phyloP scores from a whole-genome alignment of 352 stramenopile species.

The Phytophthora fragariaefolia region DNA sequence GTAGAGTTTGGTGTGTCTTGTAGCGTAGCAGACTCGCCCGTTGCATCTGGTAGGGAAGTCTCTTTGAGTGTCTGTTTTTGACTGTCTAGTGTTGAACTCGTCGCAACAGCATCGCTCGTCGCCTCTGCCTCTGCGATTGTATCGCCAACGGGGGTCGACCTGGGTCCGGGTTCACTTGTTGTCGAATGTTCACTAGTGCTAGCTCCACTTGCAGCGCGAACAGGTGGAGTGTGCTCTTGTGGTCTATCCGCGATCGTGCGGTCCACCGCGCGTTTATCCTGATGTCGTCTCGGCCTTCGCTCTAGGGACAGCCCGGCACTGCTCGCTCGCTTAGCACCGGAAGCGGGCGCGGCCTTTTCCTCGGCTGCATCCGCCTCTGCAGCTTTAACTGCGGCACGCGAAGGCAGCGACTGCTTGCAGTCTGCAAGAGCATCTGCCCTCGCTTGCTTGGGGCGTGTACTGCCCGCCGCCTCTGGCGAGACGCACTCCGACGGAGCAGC shows the following conservation, averaged over 20 bases:
- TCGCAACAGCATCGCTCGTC: background rate
- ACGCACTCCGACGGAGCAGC: background rate
- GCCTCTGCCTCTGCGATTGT: background rate
- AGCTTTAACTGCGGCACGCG: background rate
- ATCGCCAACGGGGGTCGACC: background rate
- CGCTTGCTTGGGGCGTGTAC: background rate
- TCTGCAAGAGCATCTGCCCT: background rate
- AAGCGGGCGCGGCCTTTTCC: background rate
- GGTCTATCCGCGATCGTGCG: background rate
- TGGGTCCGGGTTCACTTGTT: background rate
- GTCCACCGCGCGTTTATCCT: background rate
- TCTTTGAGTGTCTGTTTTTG: background rate
- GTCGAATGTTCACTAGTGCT: background rate
- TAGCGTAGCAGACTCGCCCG: background rate
- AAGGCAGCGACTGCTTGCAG: background rate
- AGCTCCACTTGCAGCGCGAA: background rate
- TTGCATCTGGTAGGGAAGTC: background rate
- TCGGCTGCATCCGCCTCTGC: background rate
- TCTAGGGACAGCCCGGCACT: background rate
- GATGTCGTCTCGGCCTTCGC: background rate
- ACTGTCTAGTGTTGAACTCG: background rate
- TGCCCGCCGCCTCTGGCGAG: background rate
- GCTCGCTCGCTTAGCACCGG: conserved; percentile 3
- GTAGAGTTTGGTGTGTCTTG: background rate
- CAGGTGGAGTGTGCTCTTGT: background rate